Conservation (phyloP, 352 stramenopile species). For the Globisporangium polare region DNA sequence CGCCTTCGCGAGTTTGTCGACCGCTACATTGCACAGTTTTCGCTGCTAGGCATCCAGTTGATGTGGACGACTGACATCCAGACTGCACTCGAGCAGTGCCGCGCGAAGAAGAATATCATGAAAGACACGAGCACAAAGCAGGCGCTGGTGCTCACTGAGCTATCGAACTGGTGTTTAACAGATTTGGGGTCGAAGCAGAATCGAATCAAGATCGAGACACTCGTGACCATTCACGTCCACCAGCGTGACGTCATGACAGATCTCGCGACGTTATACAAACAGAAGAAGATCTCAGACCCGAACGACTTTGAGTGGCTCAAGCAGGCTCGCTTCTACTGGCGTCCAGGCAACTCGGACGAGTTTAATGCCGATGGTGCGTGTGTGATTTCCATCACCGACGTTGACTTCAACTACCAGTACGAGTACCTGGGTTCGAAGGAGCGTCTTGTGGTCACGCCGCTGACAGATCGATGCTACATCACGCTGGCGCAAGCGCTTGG, state of each 20-base stretch:
- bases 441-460: constrained; percentile 94
- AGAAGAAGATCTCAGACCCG: constrained; percentile 95
- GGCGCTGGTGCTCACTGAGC: constrained; percentile 90
- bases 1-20: constrained; percentile 93
- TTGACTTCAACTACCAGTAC: constrained; percentile 99
- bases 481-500: constrained; percentile 96
- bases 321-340: constrained; percentile 98
- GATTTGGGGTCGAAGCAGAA: constrained; percentile 96
- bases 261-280: constrained; percentile 90
- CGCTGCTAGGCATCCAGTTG: constrained; percentile 95
- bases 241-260: constrained; percentile 97
- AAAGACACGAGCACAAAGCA: constrained; percentile 96
- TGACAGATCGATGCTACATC: constrained; percentile 98
- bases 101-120: constrained; percentile 96
- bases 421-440: constrained; percentile 98
- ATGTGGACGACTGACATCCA: constrained; percentile 97
- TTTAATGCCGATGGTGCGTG: constrained; percentile 93
- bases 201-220: constrained; percentile 97
- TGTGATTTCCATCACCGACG: constrained; percentile 97
- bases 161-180: constrained; percentile 96
- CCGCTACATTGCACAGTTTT: constrained; percentile 93
- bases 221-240: constrained; percentile 98
- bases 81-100: constrained; percentile 93
- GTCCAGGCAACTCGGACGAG: constrained; percentile 91
- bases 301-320: constrained; percentile 99